Conservation (phyloP, 108 stramenopile species). For the Conticribra guillardii region DNA sequence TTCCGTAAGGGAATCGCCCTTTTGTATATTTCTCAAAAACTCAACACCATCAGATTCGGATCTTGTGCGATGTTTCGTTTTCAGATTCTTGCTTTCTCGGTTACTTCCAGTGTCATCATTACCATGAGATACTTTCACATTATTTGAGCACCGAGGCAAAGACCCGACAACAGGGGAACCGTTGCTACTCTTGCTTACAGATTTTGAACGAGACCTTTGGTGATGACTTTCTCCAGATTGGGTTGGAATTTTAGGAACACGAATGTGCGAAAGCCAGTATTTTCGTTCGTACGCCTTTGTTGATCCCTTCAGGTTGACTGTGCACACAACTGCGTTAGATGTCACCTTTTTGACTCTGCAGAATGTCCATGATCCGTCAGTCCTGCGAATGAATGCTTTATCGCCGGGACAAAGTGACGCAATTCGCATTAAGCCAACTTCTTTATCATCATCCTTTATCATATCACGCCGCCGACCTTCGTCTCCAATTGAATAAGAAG, state of each 20-base stretch:
- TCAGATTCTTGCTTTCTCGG: no score
- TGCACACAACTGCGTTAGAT: conserved; percentile 4
- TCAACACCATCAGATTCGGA: no score
- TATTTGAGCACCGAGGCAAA: background rate
- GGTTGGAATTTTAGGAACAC: conserved; percentile 5
- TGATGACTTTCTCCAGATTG: background rate
- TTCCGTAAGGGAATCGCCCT: background rate
- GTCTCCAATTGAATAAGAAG: conserved; percentile 27
- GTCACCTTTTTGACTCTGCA: conserved; percentile 16
- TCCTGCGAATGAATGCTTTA: conserved; percentile 20
- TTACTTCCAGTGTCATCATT: no score
- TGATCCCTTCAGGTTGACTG: conserved; percentile 17
- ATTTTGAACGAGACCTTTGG: background rate
- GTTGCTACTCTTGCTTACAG: background rate
- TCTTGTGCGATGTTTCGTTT: no score
- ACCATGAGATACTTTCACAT: background rate
- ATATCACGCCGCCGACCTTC: conserved; percentile 26
- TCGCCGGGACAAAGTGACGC: conserved; percentile 11
- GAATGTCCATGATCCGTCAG: conserved; percentile 25
- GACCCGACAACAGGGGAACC: background rate
- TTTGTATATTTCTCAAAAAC: no score
- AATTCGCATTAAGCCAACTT: conserved; percentile 15
- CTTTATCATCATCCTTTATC: conserved; percentile 30
- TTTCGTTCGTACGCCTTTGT: conserved; percentile 18
- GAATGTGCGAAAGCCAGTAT: conserved; percentile 19